Conservation (phyloP, 139 green algal species). For the Bryopsis sp. region DNA sequence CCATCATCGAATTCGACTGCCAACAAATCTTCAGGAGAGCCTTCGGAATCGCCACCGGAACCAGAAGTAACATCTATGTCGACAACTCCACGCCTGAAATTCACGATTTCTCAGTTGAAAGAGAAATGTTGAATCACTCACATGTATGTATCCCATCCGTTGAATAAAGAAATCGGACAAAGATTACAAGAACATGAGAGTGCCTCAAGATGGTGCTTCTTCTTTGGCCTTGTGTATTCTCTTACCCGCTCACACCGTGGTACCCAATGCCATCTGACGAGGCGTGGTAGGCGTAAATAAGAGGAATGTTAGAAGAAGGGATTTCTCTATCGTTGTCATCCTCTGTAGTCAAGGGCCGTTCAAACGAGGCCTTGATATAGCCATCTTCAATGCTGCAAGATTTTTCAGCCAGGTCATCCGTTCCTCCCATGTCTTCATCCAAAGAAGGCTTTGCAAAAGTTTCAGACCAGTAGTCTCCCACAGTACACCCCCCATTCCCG, state of each 20-base stretch:
- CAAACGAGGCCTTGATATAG: constrained; percentile 14
- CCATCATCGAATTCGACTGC: constrained; percentile 8
- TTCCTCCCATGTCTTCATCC: constrained; percentile 14
- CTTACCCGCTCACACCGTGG: constrained; percentile 3
- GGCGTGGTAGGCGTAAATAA: constrained; percentile 18
- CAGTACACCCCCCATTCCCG: neutral
- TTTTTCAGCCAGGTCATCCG: neutral
- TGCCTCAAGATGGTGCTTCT: too few species aligned
- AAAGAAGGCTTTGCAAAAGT: constrained; percentile 13
- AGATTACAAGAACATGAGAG: neutral
- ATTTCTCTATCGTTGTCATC: constrained; percentile 9
- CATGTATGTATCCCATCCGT: too few species aligned
- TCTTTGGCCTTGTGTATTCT: too few species aligned
- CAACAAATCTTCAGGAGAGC: constrained; percentile 7
- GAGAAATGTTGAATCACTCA: too few species aligned
- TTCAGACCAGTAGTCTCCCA: constrained; percentile 17
- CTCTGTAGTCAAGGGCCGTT: neutral
- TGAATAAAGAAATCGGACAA: neutral
- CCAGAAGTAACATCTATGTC: neutral
- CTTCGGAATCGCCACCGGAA: neutral
- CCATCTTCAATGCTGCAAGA: constrained; percentile 9
- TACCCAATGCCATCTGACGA: constrained; percentile 11
- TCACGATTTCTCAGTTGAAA: too few species aligned
- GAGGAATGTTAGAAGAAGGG: neutral
- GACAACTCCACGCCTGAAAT: constrained; percentile 8